Evolutionary conservation across 352 stramenopile genomes (phyloP), one percentile per base, ranked within the genome.

Genomic region (Phytophthora hybrid): DNA sequence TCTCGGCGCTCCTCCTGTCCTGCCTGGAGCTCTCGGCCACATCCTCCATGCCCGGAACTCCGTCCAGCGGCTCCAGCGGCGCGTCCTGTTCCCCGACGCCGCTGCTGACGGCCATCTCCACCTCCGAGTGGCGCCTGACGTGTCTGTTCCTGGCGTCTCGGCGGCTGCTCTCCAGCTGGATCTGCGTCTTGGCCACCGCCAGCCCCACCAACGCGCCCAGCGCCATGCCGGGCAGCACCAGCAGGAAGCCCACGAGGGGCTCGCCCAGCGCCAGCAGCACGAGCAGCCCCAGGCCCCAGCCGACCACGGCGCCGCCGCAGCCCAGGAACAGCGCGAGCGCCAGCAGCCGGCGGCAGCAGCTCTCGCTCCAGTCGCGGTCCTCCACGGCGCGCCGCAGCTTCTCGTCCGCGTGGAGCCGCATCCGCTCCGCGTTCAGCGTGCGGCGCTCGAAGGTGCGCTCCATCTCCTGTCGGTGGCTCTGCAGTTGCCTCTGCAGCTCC

Each of bases 401-500:
- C 52, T 89, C 79, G 59, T 93, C 83, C 9, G 86, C 83, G 60
- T 91, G 84, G 62, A 92, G 69, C 16, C 87, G 80, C 70, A 93
- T 63, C 16, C 85, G 83, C 73, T 93, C 87, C 23, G 87, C 84
- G 32, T 79, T 91, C 14, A 92, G 81, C 66, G 87, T 85, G n/a
- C 87, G 83, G 4, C 87, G 82, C 75, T 93, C 86, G 46, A 91
- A 79, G 16, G 71, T 90, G 44, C 73, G 68, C 74, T 91, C 87
- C 19, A 90, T 60, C 16, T 80, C 63, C 54, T 84, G 78, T 26
- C 80, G 80, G 49, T 89, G 75, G 8, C 56, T 76, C 59, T 91
- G 78, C 65, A 91, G 63, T 65, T 93, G 82, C 14, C 80, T 76
- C 74, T 92, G 87, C 23, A 93, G 77, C 77, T 93, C 87, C 65